Base-by-base conservation (phyloP, 2,329 filamentous ascomycete genomes). In the Aureobasidium pullulans region DNA sequence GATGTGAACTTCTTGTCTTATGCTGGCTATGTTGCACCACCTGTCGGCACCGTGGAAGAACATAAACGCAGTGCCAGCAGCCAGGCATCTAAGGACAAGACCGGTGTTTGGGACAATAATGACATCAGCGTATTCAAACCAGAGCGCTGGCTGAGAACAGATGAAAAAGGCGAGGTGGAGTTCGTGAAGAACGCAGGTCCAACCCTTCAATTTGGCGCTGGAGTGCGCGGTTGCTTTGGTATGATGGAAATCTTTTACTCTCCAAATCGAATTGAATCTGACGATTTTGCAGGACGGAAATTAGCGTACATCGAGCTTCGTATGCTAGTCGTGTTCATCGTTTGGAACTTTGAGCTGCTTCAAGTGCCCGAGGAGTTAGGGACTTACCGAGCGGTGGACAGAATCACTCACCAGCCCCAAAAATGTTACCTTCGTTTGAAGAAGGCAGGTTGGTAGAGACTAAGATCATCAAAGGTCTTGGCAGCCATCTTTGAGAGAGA, bases 201-300 rank as follows among this genome's bases (percentile, higher is more conserved):
- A 29, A 58, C 54, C 6, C 58, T 72, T 37, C 65, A 68, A 1
- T 76, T 76, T 61, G 72, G 73, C 0, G 67, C 68, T 2, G 75
- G 74, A 1, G 65, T 66, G 19, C 62, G 75, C 6, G 72, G 70
- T 1, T 76, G 74, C 60, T 70, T 70, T 60, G 73, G 72, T 69
- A 60, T 54, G 64, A 46, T 11, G 31, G 2, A 19, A 9, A 19
- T 37, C 29, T 19, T 28, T 19, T 28, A 5, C 3, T 15, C n/a
- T 13, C 13, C 5, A n/a, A 10, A 10, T 10, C 1, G 9, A 46
- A 39, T 19, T 52, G 23, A 23, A n/a, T 46, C 50, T 62, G 28
- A 44, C 32, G 15, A n/a, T 43, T 10, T 2, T 37, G 43, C 31
- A 62, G 65, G 65, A 16, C 62, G 62, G 43, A 65, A 63, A 47